Conservation (phyloP, 2,329 filamentous ascomycete species). For the Cytospora chrysosperma region DNA sequence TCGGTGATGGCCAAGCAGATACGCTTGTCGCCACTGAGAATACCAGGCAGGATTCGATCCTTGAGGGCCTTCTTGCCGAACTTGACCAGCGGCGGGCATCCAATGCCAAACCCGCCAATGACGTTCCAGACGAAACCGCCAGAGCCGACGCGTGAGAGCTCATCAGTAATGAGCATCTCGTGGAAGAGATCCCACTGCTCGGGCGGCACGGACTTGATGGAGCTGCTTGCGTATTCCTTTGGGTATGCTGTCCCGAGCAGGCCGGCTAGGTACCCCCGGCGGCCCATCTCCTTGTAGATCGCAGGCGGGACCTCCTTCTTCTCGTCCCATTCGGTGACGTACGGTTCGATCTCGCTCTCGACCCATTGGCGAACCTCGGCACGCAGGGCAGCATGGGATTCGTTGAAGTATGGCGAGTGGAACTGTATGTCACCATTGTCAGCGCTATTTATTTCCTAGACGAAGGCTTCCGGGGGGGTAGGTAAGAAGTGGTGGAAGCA, state of each 20-base stretch:
- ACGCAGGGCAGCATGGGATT: slow-evolving; percentile 86
- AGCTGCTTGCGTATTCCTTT: slow-evolving; percentile 67
- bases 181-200: slow-evolving; percentile 99
- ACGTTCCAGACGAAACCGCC: slow-evolving; percentile 97
- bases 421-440: slow-evolving; percentile 55
- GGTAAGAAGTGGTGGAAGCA: no score
- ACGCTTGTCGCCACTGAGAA: slow-evolving; percentile 89
- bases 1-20: slow-evolving; percentile 98
- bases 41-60: slow-evolving; percentile 83
- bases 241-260: slow-evolving; percentile 84
- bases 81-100: slow-evolving; percentile 86
- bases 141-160: slow-evolving; percentile 83
- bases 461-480: background rate
- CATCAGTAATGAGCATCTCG: slow-evolving; percentile 92
- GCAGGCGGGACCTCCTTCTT: slow-evolving; percentile 82
- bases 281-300: slow-evolving; percentile 95
- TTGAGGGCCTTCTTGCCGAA: slow-evolving; percentile 84
- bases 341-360: slow-evolving; percentile 81
- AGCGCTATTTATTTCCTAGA: background rate
- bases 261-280: slow-evolving; percentile 89
- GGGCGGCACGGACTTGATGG: slow-evolving; percentile 73
- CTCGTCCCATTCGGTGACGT: slow-evolving; percentile 96
- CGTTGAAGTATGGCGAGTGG: slow-evolving; percentile 95
- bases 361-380: slow-evolving; percentile 92
- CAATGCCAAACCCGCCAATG: slow-evolving; percentile 94